Evolutionary conservation across 768 basidiomycete species (phyloP).

Genomic region (Mycena metata): DNA sequence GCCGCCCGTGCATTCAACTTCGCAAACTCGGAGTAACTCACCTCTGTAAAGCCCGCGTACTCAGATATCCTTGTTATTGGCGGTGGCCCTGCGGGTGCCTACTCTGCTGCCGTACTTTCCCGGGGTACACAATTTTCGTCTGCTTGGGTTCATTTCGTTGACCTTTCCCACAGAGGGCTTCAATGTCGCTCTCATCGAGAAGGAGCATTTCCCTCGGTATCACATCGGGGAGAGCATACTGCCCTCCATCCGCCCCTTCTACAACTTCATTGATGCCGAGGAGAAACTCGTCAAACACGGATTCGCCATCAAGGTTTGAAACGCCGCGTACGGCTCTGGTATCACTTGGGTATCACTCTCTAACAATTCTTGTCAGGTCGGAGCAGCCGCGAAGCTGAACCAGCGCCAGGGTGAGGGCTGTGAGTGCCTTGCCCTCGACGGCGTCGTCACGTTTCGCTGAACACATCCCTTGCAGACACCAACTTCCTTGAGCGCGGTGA

Average conservation of each 20-base stretch:
- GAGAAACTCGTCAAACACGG: conserved; percentile 12
- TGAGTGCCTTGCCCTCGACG: conserved; percentile 41
- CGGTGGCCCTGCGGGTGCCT: conserved; percentile 46
- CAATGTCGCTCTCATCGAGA: conserved; percentile 30
- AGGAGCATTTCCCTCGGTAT: conserved; percentile 26
- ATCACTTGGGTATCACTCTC: no score
- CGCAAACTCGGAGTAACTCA: no score
- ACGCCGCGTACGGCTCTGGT: no score
- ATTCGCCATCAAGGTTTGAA: no score
- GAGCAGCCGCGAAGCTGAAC: no score
- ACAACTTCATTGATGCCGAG: conserved; percentile 16
- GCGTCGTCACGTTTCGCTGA: not conserved
- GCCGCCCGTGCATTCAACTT: no score
- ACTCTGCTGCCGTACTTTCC: conserved; percentile 44
- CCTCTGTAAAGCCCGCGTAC: no score
- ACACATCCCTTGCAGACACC: conserved; percentile 56
- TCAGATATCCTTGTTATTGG: conserved; percentile 20
- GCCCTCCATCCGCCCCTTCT: conserved; percentile 16
- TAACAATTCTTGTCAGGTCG: no score
- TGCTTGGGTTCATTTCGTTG: not conserved
- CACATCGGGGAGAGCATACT: conserved; percentile 39
- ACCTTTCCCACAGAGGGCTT: conserved; percentile 38
- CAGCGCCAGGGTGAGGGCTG: no score
- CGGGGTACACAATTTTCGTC: conserved; percentile 11
- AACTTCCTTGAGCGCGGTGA: conserved; percentile 68